phyloP scores from a whole-genome alignment of 2,329 filamentous ascomycete genomes.

The Ceratocystis papillata region DNA sequence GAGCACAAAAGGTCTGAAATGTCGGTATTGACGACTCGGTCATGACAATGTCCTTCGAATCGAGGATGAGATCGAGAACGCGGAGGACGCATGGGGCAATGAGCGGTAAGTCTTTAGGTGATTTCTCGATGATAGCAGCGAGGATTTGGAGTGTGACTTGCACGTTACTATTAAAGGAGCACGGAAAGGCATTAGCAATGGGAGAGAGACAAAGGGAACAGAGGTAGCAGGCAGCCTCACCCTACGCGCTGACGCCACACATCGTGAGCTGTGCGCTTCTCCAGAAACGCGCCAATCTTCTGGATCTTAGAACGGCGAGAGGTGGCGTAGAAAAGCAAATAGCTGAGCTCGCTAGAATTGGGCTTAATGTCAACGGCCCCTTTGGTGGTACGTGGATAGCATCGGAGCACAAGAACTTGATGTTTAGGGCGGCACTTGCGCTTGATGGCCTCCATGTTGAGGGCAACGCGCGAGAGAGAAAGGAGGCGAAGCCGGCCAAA shows the following conservation, averaged over 20 bases:
- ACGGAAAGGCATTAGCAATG: neutral
- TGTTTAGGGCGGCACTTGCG: slow-evolving; percentile 80
- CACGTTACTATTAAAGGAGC: slow-evolving; percentile 55
- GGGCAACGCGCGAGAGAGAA: slow-evolving; percentile 20
- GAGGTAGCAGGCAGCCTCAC: slow-evolving; percentile 37
- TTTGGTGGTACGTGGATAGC: slow-evolving; percentile 88
- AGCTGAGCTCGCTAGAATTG: slow-evolving; percentile 92
- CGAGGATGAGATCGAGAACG: slow-evolving; percentile 71
- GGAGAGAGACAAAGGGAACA: neutral
- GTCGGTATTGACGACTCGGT: slow-evolving; percentile 79
- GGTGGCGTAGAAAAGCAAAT: slow-evolving; percentile 91
- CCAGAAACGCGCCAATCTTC: slow-evolving; percentile 88
- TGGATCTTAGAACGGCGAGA: slow-evolving; percentile 90
- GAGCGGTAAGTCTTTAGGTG: slow-evolving; percentile 77
- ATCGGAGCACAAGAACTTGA: slow-evolving; percentile 90
- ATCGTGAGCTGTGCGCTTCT: slow-evolving; percentile 86
- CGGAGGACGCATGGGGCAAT: slow-evolving; percentile 77
- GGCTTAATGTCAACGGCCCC: slow-evolving; percentile 86
- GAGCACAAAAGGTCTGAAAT: slow-evolving; percentile 77
- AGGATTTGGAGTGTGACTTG: slow-evolving; percentile 92
- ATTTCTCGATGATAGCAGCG: slow-evolving; percentile 82
- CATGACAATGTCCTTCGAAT: slow-evolving; percentile 81
- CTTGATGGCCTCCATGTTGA: slow-evolving; percentile 52
- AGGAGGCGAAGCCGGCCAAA: neutral
- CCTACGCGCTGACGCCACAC: slow-evolving; percentile 81